These are phyloP conservation scores for Porcisia deanei DNA, from an alignment of 208 protist species.

Conservation along the genomic window DNA sequence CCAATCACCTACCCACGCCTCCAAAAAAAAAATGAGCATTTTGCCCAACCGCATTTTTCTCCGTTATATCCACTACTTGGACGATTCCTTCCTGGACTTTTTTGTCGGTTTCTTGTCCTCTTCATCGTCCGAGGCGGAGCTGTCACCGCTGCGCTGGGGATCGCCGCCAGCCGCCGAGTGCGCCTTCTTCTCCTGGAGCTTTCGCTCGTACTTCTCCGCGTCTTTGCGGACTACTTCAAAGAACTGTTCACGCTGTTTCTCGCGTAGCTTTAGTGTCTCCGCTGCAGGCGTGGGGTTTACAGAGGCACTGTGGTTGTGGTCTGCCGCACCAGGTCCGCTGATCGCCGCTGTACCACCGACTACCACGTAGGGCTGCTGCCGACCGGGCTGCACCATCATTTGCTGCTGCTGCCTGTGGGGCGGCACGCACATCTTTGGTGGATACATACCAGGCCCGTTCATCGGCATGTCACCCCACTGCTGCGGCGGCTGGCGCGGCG, in stretches of 20 bases:
- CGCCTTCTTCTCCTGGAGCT: constrained; percentile 44
- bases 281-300: constrained; percentile 58
- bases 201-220: constrained; percentile 72
- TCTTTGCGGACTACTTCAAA: constrained; percentile 76
- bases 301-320: background rate
- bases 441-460: constrained; percentile 10
- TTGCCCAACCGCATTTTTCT: background rate
- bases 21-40: background rate
- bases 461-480: constrained; percentile 10
- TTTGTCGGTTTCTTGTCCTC: constrained; percentile 19
- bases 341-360: background rate
- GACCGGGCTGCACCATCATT: background rate
- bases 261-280: constrained; percentile 70
- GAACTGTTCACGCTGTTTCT: constrained; percentile 84
- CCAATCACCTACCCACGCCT: background rate
- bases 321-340: background rate
- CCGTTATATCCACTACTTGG: background rate
- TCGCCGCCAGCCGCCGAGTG: constrained; percentile 34
- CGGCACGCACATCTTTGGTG: constrained; percentile 5
- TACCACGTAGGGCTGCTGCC: background rate
- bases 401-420: background rate
- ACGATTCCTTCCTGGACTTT: constrained; percentile 17
- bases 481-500: background rate
- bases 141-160: constrained; percentile 25
- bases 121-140: constrained; percentile 27